phyloP scores from a whole-genome alignment of 2,329 filamentous ascomycete species.

The Neofusicoccum kwambonambiense region DNA sequence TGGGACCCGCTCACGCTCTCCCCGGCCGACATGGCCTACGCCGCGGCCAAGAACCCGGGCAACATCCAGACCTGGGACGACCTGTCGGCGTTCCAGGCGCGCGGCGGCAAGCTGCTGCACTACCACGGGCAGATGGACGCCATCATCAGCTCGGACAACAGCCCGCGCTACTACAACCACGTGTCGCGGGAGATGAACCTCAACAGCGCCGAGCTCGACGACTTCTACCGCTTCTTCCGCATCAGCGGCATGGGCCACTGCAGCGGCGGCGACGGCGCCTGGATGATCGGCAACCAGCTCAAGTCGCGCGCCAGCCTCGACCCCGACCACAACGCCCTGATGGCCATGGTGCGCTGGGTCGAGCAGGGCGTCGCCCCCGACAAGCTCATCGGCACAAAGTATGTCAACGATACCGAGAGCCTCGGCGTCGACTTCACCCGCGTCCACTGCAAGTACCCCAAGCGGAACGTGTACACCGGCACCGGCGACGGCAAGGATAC shows the following conservation, averaged over 20 bases:
- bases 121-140: slow-evolving; percentile 47
- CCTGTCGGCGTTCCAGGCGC: slow-evolving; percentile 35
- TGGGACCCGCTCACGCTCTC: slow-evolving; percentile 43
- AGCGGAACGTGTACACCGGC: slow-evolving; percentile 34
- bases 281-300: slow-evolving; percentile 32
- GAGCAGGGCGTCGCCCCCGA: slow-evolving; percentile 45
- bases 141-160: slow-evolving; percentile 47
- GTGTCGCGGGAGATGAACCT: slow-evolving; percentile 46
- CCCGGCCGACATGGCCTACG: slow-evolving; percentile 43
- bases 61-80: slow-evolving; percentile 44
- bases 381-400: slow-evolving; percentile 35
- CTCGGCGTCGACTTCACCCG: slow-evolving; percentile 23
- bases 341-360: slow-evolving; percentile 50
- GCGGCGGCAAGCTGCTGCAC: slow-evolving; percentile 48
- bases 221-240: slow-evolving; percentile 53
- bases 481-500: slow-evolving; percentile 29
- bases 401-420: slow-evolving; percentile 25
- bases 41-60: slow-evolving; percentile 36
- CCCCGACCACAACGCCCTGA: slow-evolving; percentile 46
- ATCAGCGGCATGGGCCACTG: slow-evolving; percentile 56
- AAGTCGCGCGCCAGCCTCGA: slow-evolving; percentile 29
- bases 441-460: slow-evolving; percentile 38
- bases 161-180: slow-evolving; percentile 50
- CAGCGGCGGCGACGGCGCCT: slow-evolving; percentile 48
- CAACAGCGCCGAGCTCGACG: slow-evolving; percentile 35